Conservation (phyloP, 2,329 filamentous ascomycete species). For the Incumbomyces delicatus region DNA sequence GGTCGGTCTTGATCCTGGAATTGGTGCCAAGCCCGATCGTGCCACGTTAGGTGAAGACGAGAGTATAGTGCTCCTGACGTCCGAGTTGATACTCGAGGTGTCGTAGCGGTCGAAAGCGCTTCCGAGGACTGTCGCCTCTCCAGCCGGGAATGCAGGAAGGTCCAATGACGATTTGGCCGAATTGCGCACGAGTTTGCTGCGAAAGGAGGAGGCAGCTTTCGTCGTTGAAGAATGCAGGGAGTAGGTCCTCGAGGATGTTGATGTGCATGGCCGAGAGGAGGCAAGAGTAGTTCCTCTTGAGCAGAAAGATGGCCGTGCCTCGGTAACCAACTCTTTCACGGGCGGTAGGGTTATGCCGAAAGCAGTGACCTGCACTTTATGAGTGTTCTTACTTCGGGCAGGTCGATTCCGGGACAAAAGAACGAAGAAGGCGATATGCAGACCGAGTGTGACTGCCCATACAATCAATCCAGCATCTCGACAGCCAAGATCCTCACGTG, state of each 20-base stretch:
- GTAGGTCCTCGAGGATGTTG: slow-evolving; percentile 11
- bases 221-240: slow-evolving; percentile 16
- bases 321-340: slow-evolving; percentile 9
- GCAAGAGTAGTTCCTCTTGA: slow-evolving; percentile 18
- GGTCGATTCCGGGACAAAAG: slow-evolving; percentile 15
- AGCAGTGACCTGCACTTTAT: slow-evolving; percentile 12
- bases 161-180: slow-evolving; percentile 20
- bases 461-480: slow-evolving; percentile 16
- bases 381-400: slow-evolving; percentile 10
- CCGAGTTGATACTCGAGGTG: slow-evolving; percentile 18
- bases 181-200: slow-evolving; percentile 11
- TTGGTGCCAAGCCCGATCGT: slow-evolving; percentile 18
- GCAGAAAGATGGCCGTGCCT: slow-evolving; percentile 13
- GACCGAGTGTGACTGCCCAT: slow-evolving; percentile 12
- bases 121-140: slow-evolving; percentile 9
- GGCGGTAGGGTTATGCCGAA: slow-evolving; percentile 15
- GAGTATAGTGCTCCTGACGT: slow-evolving; percentile 18
- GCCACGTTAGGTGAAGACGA: slow-evolving; percentile 17
- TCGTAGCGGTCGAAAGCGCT: slow-evolving; percentile 13
- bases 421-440: slow-evolving; percentile 12
- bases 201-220: slow-evolving; percentile 10
- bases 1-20: slow-evolving; percentile 20
- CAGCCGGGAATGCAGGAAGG: slow-evolving; percentile 11
- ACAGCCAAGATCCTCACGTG: slow-evolving; percentile 8
- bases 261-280: slow-evolving; percentile 20